A percentile compares a stretch with the other conserved stretches of the same genome.
phyloP scores from a whole-genome alignment of 345 rosid species.

The Gossypium bickii region DNA sequence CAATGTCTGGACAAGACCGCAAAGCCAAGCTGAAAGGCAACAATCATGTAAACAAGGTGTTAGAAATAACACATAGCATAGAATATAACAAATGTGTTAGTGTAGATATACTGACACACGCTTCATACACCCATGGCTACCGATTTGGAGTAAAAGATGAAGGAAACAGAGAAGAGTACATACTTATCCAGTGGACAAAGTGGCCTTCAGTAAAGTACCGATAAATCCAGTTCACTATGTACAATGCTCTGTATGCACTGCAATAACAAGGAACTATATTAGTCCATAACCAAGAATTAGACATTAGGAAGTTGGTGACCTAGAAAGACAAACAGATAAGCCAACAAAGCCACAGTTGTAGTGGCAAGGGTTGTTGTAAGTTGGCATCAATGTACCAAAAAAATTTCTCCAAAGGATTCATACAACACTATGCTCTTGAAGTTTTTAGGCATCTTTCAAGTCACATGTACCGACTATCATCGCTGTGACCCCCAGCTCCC shows the following conservation, averaged over 20 bases:
- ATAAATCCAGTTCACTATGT: slow-evolving; percentile 76
- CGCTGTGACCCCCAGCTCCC: background rate
- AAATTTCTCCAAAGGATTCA: background rate
- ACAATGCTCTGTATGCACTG: slow-evolving; percentile 68
- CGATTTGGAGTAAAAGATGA: background rate
- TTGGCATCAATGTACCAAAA: no score
- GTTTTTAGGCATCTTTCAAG: background rate
- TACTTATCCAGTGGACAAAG: slow-evolving; percentile 78
- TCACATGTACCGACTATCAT: background rate
- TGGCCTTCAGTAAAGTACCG: slow-evolving; percentile 70
- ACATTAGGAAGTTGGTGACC: background rate
- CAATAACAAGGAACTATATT: slow-evolving; percentile 17
- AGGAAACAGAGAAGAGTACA: slow-evolving; percentile 11
- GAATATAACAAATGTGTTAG: background rate
- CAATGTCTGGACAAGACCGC: slow-evolving; percentile 70
- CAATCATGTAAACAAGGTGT: background rate
- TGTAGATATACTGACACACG: background rate
- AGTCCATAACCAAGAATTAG: background rate
- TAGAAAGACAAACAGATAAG: background rate
- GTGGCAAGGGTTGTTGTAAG: no score
- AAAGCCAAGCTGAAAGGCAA: slow-evolving; percentile 57
- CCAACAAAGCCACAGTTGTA: no score
- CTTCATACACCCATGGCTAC: background rate
- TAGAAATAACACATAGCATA: background rate
- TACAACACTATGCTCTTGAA: background rate